Evolutionary conservation across 1,139 yeast species (phyloP), one percentile per base, ranked within the genome.

Genomic region (Suhomyces bribrorum): DNA sequence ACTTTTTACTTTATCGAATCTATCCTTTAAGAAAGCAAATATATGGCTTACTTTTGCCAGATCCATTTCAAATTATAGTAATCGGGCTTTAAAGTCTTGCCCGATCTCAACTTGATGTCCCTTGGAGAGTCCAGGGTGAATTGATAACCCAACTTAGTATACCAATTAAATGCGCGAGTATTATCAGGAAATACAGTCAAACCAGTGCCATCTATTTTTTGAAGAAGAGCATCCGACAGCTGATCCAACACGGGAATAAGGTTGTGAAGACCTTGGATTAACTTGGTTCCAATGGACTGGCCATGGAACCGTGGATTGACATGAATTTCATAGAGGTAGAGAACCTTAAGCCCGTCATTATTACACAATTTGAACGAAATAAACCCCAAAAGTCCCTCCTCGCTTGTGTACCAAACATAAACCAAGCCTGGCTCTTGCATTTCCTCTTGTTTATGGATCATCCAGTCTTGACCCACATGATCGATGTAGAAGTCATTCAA

Each of bases 291-390:
- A 3, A 66, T 33, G 9, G 61, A 54, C 11, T 40, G 41, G 7
- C 61, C 55, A 43, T 69, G 76, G 38, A 37, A 55, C 14, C 40
- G 14, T 1, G 61, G 56, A 15, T 43, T 40, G 3, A 77, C 66
- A 41, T 79, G 84, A 34, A 79, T 69, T 52, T 79, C 85, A 50
- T 76, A 79, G 26, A 79, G 59, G 48, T 77, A 79, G 6, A 79
- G 53, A 17, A 69, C 73, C 41, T 59, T 61, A 6, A 44, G 32
- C 7, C 51, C 52, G n/a, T 57, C 58, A 29, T 66, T 67, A 12
- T 46, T 22, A 14, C 73, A 69, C 25, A 73, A 51, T 50, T 65
- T 66, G 46, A 69, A 62, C 12, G 79, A 69, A 6, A 75, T 48
- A 47, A 76, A 77, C 4, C 59, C 59, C n/a, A 75, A 40, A 12